Base-by-base conservation (phyloP, 2,329 filamentous ascomycete species). In the Clarireedia sp. region DNA sequence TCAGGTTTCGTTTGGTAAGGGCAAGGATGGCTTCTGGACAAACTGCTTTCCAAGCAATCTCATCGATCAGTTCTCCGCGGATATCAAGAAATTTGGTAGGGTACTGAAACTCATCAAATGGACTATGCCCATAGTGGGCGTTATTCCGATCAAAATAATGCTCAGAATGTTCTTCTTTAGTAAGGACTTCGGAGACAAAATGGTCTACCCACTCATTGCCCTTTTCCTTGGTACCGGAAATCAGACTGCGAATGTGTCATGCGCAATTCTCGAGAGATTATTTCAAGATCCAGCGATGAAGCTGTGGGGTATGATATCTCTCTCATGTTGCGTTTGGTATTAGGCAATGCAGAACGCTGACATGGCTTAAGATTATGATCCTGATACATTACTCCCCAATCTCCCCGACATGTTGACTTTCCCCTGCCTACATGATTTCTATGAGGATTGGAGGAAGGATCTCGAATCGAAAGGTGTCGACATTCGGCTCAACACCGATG, bases 161-260 rank as follows among this genome's bases (percentile, higher is more conserved):
- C 74, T 89, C 62, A 80, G 79, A 55, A 68, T 89, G 50, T 89
- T 87, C 69, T 72, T 81, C 55, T 89, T 90, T 70, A 83, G 76
- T 55, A 75, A 79, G 9, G 84, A 87, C 54, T 90, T 90, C 65
- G 79, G 79, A 16, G 83, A 89, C 64, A 82, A 81, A 37, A 83
- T 90, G 69, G 82, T 86, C 0, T 75, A 87, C 56, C 86, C 86
- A 0, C 79, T 90, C 67, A 79, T 89, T 33, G 86, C 86, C 0
- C 72, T 90, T 1, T 89, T 90, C 65, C 73, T 90, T 0, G 86
- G 86, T 0, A 89, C 86, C 0, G 63, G 86, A 1, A 90, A 90
- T 61, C 83, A 87, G 63, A 86, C 86, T 0, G 81, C 85, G 0
- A 82, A 88, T 59, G 85, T 90, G 0, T 82, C 86, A 0, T 80